Evolutionary conservation across 2,329 filamentous ascomycete genomes (phyloP), one percentile per base, ranked within the genome.

Genomic region (Chrysoporthe austroafricana): DNA sequence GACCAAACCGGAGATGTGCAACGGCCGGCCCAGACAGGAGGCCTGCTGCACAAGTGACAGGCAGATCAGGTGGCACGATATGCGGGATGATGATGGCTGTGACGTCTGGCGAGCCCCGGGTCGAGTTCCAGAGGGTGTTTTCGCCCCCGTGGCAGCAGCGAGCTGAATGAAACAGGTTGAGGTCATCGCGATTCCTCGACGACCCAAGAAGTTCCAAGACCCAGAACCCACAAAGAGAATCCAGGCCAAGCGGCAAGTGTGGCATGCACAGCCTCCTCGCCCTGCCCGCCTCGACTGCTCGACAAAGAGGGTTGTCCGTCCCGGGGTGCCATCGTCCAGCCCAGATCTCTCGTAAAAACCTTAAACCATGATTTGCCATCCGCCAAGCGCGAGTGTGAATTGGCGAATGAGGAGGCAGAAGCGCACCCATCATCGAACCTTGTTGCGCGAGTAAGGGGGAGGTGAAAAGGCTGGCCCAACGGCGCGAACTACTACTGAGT

Each of bases 31-130:
- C 39, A 11, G 39, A 11, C 32, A 9, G 50, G 62, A 43, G 26
- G 50, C 62, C 34, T 13, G 58, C 58, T 44, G 60, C 66, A 56
- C 46, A 42, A 62, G 42, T 68, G 66, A 65, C 59, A 68, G 43
- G 52, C 63, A 60, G 54, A 52, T 65, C 42, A 39, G 44, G 60
- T 58, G 18, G 50, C 43, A 62, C 63, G 52, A 63, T 4, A 39
- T 3, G 43, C 42, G 58, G 36, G 44, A 34, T 36, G 54, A 36
- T 54, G 44, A 34, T 36, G 54, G 44, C 60, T 66, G 63, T 56
- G 66, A 59, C 63, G 57, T 46, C n/a, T 36, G 54, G 34, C 34
- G 54, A 57, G 54, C 32, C 32, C 16, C 32, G 54, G 32, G 18
- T 18, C 9, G 16, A 5, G 39, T 61, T 61, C 58, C 58, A 61